Conservation (phyloP, 2,329 filamentous ascomycete genomes). For the Trichoderma koningiopsis region DNA sequence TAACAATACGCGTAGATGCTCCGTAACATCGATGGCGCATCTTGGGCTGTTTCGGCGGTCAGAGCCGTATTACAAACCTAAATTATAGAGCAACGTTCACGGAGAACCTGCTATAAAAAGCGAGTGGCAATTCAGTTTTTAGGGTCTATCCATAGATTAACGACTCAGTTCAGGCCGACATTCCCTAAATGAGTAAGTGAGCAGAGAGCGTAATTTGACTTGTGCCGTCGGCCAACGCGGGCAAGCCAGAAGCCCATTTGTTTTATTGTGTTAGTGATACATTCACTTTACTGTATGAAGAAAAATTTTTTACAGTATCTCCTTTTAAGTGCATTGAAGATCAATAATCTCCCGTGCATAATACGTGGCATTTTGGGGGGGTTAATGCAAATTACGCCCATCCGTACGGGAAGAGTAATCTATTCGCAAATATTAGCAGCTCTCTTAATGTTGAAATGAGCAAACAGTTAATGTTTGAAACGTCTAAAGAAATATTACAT, state of each 20-base stretch:
- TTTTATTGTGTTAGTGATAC: not conserved
- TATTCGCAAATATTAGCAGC: not conserved
- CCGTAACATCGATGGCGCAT: not conserved
- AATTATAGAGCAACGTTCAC: not conserved
- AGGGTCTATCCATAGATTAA: not conserved
- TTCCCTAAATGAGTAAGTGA: not conserved
- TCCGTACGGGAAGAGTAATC: not conserved
- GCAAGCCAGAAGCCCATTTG: not conserved
- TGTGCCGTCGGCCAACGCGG: not conserved
- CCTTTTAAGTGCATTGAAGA: not conserved
- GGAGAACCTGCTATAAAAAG: not conserved
- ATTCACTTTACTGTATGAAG: not conserved
- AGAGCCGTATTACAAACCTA: not conserved
- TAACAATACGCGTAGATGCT: conserved; percentile 9
- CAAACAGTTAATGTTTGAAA: not conserved
- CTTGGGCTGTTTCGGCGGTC: conserved; percentile 5
- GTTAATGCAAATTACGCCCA: not conserved
- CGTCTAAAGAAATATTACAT: not conserved
- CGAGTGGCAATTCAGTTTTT: not conserved
- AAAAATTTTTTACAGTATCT: not conserved
- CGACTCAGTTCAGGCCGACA: not conserved
- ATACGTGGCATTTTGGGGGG: not conserved
- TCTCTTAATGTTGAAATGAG: not conserved
- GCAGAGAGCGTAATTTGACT: not conserved
- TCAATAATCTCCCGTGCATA: not conserved